Evolutionary conservation across 495 filamentous ascomycete genomes (phyloP), one percentile per base, ranked within the genome.

Genomic region (Clohesyomyces aquaticus): DNA sequence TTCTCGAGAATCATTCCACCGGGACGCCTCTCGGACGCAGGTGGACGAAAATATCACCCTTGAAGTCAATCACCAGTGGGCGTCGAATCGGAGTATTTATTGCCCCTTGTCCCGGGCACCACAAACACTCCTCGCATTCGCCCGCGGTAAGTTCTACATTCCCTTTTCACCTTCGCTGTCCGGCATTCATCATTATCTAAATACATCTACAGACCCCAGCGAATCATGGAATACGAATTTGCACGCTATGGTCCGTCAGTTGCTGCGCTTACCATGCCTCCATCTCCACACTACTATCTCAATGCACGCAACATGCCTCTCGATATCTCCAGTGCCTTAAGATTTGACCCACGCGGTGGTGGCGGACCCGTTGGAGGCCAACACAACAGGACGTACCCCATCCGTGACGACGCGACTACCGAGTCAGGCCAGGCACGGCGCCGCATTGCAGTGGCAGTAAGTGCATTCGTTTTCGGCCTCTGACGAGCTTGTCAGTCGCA

Each of bases 361-460:
- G 45, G 52, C 25, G 41, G 51, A 0, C 51, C 16, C 4, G n/a
- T 41, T 26, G 28, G 27, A 41, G 53, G 59, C 1, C 18, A 27
- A 16, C 53, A 59, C 28, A n/a, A 12, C 25, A 19, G 51, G 35
- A 26, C 47, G 16, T 38, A 26, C 26, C 38, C 26, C 21, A 46
- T 23, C 12, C 50, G 52, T n/a, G 63, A 67, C 1, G 57, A 69
- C n/a, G 22, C 28, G 18, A 41, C 26, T 16, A 46, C 43, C 23
- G 66, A 56, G 4, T 18, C 27, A 23, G 48, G 25, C 21, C 46
- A 35, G 27, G 10, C 46, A 3, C 55, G 70, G 32, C 50, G 58
- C 6, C 63, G 70, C 4, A 65, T 72, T 21, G 61, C 69, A 16
- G 50, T 72, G n/a, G 69, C 69, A 26, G 69, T 72, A 56, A 66